Evolutionary conservation across 257 asterid species (phyloP), one percentile per base, ranked within the genome.

Genomic region (Solanum corneliomulleri): DNA sequence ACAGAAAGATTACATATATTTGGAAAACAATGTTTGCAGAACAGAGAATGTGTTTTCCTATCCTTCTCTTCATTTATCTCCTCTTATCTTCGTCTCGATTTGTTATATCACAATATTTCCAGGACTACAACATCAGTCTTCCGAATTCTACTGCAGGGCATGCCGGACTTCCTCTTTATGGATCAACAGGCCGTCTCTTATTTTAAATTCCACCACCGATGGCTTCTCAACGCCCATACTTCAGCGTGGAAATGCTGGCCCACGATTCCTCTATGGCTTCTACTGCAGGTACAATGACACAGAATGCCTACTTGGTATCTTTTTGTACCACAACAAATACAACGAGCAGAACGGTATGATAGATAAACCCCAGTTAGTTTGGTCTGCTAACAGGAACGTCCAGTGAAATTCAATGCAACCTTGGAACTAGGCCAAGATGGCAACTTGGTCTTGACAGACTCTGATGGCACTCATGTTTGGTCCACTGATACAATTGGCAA

Each of bases 321-420:
- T 45, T 27, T 78, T 78, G 64, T 44, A 12, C 3, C 23, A 42
- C 4, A 44, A 4, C 7, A 76, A 11, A n/a, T 44, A 37, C 39
- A 3, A 41, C 7, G 7, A 20, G 14, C 6, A 42, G n/a, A 15
- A 25, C 23, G 16, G 5, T 3, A 0, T 0, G 10, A 14, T 78
- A 15, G 1, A 78, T 27, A 2, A 7, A 6, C 41, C 64, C 16
- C 83, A 77, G 31, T 41, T 81, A 41, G 82, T 87, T 37, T 81
- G 86, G 86, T 81, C 64, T 12, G 86, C 89, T 12, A 87, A 87
- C 80, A 69, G 86, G 29, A 81, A 81, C 58, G n/a, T 5, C 86
- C 86, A 4, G 68, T 87, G 72, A 29, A 31, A 6, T 8, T n/a
- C 23, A 81, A 81, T 66, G 82, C 86, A 41, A 35, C 41, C 0